Base-by-base conservation (phyloP, 2,329 filamentous ascomycete species). In the Ceratocystis papillata region DNA sequence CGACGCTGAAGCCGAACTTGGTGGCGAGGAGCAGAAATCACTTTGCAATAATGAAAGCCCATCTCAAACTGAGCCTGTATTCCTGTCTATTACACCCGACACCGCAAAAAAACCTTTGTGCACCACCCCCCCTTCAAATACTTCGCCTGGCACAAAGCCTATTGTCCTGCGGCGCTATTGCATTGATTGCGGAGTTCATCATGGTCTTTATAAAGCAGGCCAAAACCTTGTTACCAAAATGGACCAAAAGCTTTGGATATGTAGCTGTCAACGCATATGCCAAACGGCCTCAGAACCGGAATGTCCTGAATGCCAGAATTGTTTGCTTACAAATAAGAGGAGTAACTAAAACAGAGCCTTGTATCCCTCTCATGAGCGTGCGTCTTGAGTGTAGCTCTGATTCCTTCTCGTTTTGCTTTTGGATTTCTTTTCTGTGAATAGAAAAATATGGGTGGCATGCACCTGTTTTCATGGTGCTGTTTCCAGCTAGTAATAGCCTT, bases 181-280 rank as follows among this genome's bases (percentile, higher is more conserved):
- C 68, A 75, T 78, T 63, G 75, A 74, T 22, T 78, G 76, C 59
- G 76, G 76, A n/a, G 73, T 78, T 59, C 70, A 71, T 28, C 69
- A 72, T 25, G 76, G 75, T 1, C 70, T 78, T 6, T 75, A 78
- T 63, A 72, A 70, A 2, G 73, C 76, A 1, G 74, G 73, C 44
- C 76, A 77, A 69, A 73, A 73, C 46, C 69, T 78, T 22, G 74
- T 72, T 8, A 77, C 76, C 7, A 74, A 74, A 67, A 73, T 73
- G 1, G 73, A 74, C 0, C 73, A 74, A 60, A 74, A 75, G 63
- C 72, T 77, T 17, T 78, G 76, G 76, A 72, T 78, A 7, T 78
- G 76, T 69, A 71, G 69, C 15, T 78, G 76, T 67, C 72, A 72
- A 22, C 70, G 69, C 57, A 72, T 77, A 20, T 75, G 74, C 73